Evolutionary conservation across 306 rosid species (phyloP).

Genomic region (Urtica urens): DNA sequence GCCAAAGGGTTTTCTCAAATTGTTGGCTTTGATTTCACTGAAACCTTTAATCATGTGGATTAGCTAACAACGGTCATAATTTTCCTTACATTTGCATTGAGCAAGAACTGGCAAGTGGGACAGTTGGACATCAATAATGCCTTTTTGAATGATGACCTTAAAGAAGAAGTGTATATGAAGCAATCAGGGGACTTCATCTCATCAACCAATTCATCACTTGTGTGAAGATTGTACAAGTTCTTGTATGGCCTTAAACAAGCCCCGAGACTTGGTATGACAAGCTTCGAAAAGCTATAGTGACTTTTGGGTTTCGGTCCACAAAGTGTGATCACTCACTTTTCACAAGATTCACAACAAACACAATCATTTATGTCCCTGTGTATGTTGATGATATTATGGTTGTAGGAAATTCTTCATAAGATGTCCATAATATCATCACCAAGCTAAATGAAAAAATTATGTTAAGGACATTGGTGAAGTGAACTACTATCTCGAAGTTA

Average conservation of each 20-base stretch:
- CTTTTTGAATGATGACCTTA: too few relatives aligned
- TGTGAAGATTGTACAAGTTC: background rate
- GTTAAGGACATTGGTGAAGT: background rate
- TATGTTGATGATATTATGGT: slow-evolving; percentile 5
- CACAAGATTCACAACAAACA: background rate
- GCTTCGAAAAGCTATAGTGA: background rate
- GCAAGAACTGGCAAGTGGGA: background rate
- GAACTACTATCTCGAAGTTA: background rate
- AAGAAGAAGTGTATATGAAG: background rate
- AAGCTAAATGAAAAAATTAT: background rate
- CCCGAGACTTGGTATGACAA: background rate
- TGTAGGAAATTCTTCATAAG: background rate
- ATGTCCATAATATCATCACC: background rate
- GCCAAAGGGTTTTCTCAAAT: background rate
- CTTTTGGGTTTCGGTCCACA: background rate
- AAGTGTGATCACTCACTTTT: background rate
- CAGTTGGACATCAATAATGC: background rate
- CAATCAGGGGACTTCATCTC: background rate
- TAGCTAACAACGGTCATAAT: background rate
- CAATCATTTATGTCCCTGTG: background rate
- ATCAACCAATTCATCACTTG: too few relatives aligned
- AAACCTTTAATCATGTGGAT: background rate
- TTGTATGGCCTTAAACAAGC: slow-evolving; percentile 1
- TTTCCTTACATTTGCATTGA: background rate
- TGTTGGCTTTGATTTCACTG: background rate